Conservation (phyloP, 2,329 filamentous ascomycete genomes). For the Chaetomiaceae sp. region DNA sequence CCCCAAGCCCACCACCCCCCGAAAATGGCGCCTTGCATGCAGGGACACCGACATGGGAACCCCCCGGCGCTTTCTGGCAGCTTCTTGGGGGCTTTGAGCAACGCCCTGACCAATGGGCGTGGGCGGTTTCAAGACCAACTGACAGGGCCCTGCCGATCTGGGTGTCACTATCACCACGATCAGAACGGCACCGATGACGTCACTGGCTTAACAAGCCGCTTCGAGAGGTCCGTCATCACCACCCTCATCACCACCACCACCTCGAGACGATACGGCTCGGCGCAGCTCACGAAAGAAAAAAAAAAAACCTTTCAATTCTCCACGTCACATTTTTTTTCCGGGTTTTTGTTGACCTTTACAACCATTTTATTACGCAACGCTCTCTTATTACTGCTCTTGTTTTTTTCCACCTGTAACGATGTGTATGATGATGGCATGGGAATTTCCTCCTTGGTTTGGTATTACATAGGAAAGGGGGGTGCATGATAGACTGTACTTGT, state of each 20-base stretch:
- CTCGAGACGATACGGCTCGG: too few relatives aligned
- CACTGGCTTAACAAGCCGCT: background rate
- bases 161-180: background rate
- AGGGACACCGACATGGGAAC: slow-evolving; percentile 1
- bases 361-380: slow-evolving; percentile 3
- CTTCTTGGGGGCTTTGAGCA: background rate
- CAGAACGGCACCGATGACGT: background rate
- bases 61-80: slow-evolving; percentile 2
- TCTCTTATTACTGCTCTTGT: background rate
- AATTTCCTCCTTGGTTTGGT: too few relatives aligned
- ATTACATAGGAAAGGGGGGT: too few relatives aligned
- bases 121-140: background rate
- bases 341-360: too few relatives aligned
- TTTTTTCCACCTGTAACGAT: too few relatives aligned
- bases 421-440: too few relatives aligned
- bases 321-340: slow-evolving; percentile 1
- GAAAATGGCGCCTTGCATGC: background rate
- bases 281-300: too few relatives aligned
- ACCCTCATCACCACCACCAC: background rate
- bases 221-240: too few relatives aligned
- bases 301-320: slow-evolving; percentile 1
- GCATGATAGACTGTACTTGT: too few relatives aligned
- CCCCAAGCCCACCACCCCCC: background rate
- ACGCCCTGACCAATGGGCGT: too few relatives aligned
- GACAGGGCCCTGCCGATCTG: slow-evolving; percentile 9